Conservation (phyloP, 2,329 filamentous ascomycete species). For the Neopestalotiopsis sp. region DNA sequence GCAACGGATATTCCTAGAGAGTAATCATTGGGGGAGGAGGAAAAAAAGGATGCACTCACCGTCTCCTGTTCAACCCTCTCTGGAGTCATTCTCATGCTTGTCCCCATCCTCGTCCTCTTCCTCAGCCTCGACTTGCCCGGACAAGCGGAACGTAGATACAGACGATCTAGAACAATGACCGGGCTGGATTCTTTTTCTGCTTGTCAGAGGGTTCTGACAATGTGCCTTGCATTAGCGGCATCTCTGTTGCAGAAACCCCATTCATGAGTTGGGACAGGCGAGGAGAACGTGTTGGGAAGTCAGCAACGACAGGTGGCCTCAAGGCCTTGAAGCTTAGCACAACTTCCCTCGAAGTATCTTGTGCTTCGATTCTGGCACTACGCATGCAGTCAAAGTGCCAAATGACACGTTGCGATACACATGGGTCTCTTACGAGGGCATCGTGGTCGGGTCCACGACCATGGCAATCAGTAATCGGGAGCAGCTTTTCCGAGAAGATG, state of each 20-base stretch:
- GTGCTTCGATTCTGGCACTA: neutral
- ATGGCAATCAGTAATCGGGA: neutral
- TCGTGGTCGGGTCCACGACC: neutral
- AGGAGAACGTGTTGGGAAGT: neutral
- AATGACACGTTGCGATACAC: too few relatives aligned
- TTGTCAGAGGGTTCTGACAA: neutral
- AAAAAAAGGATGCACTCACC: too few relatives aligned
- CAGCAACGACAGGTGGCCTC: neutral
- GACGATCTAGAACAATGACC: neutral
- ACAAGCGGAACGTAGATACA: neutral
- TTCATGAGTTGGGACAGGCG: too few relatives aligned
- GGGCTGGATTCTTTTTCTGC: neutral
- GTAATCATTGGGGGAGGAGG: too few relatives aligned
- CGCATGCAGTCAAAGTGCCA: neutral
- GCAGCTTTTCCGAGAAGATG: too few relatives aligned
- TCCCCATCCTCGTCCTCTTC: neutral
- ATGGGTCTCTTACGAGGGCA: neutral
- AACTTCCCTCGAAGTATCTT: neutral
- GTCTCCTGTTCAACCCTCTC: too few relatives aligned
- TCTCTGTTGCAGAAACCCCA: neutral
- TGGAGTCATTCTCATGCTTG: too few relatives aligned
- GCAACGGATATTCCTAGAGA: too few relatives aligned
- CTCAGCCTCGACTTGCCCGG: neutral
- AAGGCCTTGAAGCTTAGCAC: neutral
- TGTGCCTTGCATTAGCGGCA: neutral